These are phyloP conservation scores for Saussurea involucrata DNA, from an alignment of 129 eudicot species.

Conservation along the genomic window DNA sequence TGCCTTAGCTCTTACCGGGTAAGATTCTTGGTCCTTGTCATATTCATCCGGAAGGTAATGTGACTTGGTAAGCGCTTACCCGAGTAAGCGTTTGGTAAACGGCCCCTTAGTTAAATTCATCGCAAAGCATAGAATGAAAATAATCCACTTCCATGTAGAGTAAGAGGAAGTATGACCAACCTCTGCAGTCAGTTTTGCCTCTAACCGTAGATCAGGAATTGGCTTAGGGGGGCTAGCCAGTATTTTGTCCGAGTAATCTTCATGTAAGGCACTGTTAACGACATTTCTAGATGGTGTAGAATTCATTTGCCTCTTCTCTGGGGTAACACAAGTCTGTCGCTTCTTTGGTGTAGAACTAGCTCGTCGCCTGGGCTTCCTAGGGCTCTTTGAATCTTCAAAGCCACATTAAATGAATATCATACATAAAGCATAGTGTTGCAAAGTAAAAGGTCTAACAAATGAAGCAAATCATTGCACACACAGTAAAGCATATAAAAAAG, in stretches of 20 bases:
- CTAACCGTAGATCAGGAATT: slow-evolving; percentile 78
- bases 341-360: slow-evolving; percentile 44
- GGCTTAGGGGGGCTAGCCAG: slow-evolving; percentile 41
- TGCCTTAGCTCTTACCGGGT: too few species aligned
- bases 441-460: not conserved
- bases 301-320: slow-evolving; percentile 43
- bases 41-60: too few species aligned
- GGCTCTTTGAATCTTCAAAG: slow-evolving; percentile 50
- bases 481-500: not conserved
- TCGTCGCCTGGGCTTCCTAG: slow-evolving; percentile 43
- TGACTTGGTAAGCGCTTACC: too few species aligned
- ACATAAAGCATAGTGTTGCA: not conserved
- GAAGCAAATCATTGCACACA: slow-evolving; percentile 3
- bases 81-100: too few species aligned
- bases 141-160: slow-evolving; percentile 5
- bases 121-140: not conserved
- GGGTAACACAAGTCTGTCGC: slow-evolving; percentile 41
- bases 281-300: slow-evolving; percentile 39
- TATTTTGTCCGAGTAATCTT: slow-evolving; percentile 27
- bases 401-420: slow-evolving; percentile 1
- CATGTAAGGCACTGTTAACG: slow-evolving; percentile 31
- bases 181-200: slow-evolving; percentile 90
- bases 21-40: too few species aligned
- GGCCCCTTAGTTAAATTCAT: not conserved
- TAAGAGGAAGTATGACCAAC: slow-evolving; percentile 35